These are phyloP conservation scores for Eimeria tenella DNA, from an alignment of 169 alveolate genomes.

Conservation along the genomic window DNA sequence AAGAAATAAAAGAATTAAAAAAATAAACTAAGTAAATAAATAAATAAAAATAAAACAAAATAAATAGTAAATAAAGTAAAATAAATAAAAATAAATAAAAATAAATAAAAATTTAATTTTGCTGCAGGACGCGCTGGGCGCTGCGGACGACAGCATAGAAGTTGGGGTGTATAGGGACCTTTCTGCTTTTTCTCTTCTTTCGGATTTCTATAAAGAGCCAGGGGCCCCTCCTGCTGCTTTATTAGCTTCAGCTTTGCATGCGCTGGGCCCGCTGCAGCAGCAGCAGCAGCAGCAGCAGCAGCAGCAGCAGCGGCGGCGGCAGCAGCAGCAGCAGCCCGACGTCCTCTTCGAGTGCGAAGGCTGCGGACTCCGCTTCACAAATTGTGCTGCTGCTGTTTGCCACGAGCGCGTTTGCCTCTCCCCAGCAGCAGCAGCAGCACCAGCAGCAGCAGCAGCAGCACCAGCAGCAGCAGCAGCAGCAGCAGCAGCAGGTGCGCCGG, in stretches of 20 bases:
- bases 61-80: too few species aligned
- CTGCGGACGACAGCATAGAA: conserved; percentile 47
- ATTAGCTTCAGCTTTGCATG: conserved; percentile 65
- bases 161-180: conserved; percentile 31
- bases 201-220: conserved; percentile 17
- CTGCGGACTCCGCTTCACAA: conserved; percentile 51
- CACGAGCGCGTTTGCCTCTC: conserved; percentile 24
- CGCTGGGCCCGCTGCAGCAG: background rate
- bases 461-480: background rate
- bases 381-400: conserved; percentile 49
- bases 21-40: too few species aligned
- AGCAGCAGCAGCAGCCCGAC: background rate
- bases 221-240: conserved; percentile 29
- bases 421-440: background rate
- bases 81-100: too few species aligned
- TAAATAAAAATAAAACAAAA: too few species aligned
- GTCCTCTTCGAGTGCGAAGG: conserved; percentile 15
- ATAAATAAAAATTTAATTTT: background rate
- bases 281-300: background rate
- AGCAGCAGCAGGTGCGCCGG: background rate
- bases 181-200: conserved; percentile 1
- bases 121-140: conserved; percentile 51
- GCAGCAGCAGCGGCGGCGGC: background rate
- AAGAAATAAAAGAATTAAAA: too few species aligned
- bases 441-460: conserved; percentile 1